Conservation (phyloP, 306 rosid species). For the Alnus glutinosa region DNA sequence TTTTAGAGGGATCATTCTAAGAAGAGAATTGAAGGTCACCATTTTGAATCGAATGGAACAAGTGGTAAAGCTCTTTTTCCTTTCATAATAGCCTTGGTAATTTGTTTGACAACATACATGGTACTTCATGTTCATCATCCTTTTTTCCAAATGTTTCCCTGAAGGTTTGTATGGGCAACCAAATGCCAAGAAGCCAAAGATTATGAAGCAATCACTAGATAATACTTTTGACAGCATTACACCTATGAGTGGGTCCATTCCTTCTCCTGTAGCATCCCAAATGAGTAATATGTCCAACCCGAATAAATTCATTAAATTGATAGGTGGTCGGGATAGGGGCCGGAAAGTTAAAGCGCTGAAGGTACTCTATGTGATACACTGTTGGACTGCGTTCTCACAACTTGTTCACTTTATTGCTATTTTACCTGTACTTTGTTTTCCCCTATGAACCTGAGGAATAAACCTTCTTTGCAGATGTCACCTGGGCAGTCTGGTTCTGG, state of each 20-base stretch:
- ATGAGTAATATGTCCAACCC: slow-evolving; percentile 88
- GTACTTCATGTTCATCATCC: slow-evolving; percentile 12
- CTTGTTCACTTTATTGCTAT: slow-evolving; percentile 2
- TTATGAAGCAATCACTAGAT: slow-evolving; percentile 69
- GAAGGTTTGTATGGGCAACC: slow-evolving; percentile 81
- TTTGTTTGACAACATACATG: slow-evolving; percentile 12
- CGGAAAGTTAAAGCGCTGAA: slow-evolving; percentile 68
- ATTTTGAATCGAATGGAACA: slow-evolving; percentile 78
- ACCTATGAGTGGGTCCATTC: slow-evolving; percentile 72
- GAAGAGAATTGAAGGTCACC: slow-evolving; percentile 78
- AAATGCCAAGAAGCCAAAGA: slow-evolving; percentile 74
- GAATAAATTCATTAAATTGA: slow-evolving; percentile 78
- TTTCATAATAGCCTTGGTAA: slow-evolving; percentile 20
- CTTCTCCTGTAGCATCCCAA: slow-evolving; percentile 95
- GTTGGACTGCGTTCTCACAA: slow-evolving; percentile 18
- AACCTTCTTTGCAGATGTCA: slow-evolving; percentile 49
- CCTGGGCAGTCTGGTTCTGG: slow-evolving; percentile 80
- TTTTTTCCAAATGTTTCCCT: slow-evolving; percentile 30
- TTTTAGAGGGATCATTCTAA: slow-evolving; percentile 84
- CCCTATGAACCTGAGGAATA: slow-evolving; percentile 23
- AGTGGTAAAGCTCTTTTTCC: slow-evolving; percentile 54
- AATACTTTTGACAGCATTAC: slow-evolving; percentile 65
- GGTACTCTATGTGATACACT: slow-evolving; percentile 51
- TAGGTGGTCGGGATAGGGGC: slow-evolving; percentile 88
- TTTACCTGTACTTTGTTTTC: slow-evolving; percentile 13